Evolutionary conservation across 2,329 filamentous ascomycete genomes (phyloP), one percentile per base, ranked within the genome.

Genomic region (Penicillium corylophilum): DNA sequence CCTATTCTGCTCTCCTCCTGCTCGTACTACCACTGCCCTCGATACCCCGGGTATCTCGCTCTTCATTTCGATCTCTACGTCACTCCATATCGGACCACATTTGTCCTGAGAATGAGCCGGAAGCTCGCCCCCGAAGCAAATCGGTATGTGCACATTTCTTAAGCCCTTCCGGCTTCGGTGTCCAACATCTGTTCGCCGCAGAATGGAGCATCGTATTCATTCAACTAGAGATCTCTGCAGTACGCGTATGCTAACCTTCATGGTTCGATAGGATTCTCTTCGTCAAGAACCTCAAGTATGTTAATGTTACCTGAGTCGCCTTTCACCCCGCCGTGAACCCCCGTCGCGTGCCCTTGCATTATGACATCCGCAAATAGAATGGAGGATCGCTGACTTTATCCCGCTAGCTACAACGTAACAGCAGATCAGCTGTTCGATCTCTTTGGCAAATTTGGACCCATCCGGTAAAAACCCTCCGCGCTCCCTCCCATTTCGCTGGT

Each of bases 71-170:
- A 51, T 44, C 41, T 52, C 50, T 42, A 50, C 56, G 59, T 56
- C 54, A 59, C 55, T 55, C 43, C 41, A 44, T 55, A 51, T 51
- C 26, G 48, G 39, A 57, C 51, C 57, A 44, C 31, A 38, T 54
- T 57, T 63, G 28, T 49, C 62, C 65, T 63, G 63, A 73, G 71
- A 67, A 73, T 73, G 71, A 73, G 71, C 70, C 70, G 71, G 59
- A 97, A 96, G 85, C 88, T 97, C 83, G 92, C 92, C 80, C 92
- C 94, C 79, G 94, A 99, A 89, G 92, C 96, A 81, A 97, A 97
- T 83, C 88, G 91, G 91, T 95, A 80, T 72, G 87, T 80, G 55
- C 51, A 39, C 53, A 53, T 48, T 56, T 54, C 60, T 61, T 58
- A 54, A 65, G 59, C 67, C 67, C 64, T 66, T 66, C 63, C 46